phyloP scores from a whole-genome alignment of 2,329 filamentous ascomycete species.

The Diaporthe batatas region DNA sequence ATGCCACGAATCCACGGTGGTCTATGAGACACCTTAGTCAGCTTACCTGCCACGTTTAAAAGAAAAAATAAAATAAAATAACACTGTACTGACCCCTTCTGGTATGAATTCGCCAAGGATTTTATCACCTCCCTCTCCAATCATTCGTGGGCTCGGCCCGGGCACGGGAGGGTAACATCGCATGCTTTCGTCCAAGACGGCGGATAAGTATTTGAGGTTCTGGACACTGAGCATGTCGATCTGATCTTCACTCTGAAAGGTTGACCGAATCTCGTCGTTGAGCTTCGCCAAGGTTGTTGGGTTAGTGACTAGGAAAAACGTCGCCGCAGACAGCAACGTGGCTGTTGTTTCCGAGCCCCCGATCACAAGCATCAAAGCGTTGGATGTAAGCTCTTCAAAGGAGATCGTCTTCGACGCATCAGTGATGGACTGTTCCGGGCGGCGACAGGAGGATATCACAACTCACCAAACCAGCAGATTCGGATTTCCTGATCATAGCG shows the following conservation, averaged over 20 bases:
- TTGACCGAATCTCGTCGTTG: constrained; percentile 49
- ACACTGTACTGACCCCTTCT: constrained; percentile 3
- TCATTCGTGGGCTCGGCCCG: not conserved
- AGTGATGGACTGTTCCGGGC: not conserved
- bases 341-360: constrained; percentile 47
- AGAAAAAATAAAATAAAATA: not conserved
- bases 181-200: constrained; percentile 55
- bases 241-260: constrained; percentile 49
- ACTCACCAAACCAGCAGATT: constrained; percentile 18
- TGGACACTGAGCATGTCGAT: constrained; percentile 49
- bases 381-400: constrained; percentile 46
- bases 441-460: not conserved
- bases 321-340: constrained; percentile 41
- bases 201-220: constrained; percentile 51
- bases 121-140: constrained; percentile 7
- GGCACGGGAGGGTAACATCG: constrained; percentile 50
- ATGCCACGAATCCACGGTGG: constrained; percentile 45
- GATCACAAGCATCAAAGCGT: constrained; percentile 45
- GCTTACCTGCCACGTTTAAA: not conserved
- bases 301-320: constrained; percentile 35
- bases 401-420: constrained; percentile 9
- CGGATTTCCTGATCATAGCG: constrained; percentile 12
- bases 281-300: constrained; percentile 44
- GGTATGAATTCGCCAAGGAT: constrained; percentile 34
- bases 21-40: constrained; percentile 4